Base-by-base conservation (phyloP, 306 rosid genomes). In the Mimosa pudica region DNA sequence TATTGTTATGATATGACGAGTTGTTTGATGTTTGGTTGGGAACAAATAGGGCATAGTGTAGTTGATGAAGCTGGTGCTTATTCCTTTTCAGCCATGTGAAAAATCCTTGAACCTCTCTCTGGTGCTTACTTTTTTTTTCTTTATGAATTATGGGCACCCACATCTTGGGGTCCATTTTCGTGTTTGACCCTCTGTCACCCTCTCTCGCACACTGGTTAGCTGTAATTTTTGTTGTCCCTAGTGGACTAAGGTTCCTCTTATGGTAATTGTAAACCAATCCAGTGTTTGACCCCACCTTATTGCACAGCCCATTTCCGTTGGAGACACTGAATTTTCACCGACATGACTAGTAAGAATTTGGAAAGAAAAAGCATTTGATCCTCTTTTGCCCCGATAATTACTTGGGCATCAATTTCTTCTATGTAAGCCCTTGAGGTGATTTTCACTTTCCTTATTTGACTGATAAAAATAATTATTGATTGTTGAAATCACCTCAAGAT, bases 41-140 rank as follows among this genome's bases (percentile, higher is more conserved):
- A 71, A 24, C 78, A 57, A 51, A 48, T 42, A 45, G 73, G 33
- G 46, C 60, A 52, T 52, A 16, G 52, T 30, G 35, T 73, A 5
- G 54, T 14, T 12, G 58, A 17, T 24, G 36, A 5, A 84, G 60
- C 75, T 45, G 67, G 72, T 64, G 45, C 42, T 20, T 38, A 38
- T 38, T 61, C 72, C 38, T 45, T 83, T 81, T 68, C 42, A 81
- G 71, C 78, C 87, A 83, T 81, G 87, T 78, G 86, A 83, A 81
- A 85, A 80, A 85, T 82, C 82, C 76, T 49, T 68, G 2, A 7
- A 52, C 41, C 6, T 33, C 47, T 12, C 18, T 44, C 18, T 30
- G 41, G 83, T 79, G 76, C 68, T 51, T 14, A 11, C 69, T 78
- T 24, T 38, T 74, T 78, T 38, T 81, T 70, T 58, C 32, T 8